phyloP scores from a whole-genome alignment of 345 rosid genomes.

The Bruguiera sexangula region DNA sequence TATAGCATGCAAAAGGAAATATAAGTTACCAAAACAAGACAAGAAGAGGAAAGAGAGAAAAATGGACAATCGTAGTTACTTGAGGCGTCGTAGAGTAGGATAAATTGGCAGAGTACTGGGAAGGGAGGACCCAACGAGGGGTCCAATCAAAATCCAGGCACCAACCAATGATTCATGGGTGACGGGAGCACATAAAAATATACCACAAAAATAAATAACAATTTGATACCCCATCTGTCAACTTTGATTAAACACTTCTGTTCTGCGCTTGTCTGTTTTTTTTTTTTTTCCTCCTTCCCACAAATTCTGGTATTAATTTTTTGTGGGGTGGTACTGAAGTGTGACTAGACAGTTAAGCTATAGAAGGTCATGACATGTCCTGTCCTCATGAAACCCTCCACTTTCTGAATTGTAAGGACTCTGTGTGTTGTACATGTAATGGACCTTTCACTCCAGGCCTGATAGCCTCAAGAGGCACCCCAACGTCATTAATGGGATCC shows the following conservation, averaged over 20 bases:
- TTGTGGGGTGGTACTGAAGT: neutral
- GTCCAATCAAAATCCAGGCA: slow-evolving; percentile 11
- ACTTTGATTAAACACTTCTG: neutral
- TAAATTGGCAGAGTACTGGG: neutral
- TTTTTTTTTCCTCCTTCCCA: too few relatives aligned
- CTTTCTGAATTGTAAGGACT: neutral
- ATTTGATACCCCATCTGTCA: neutral
- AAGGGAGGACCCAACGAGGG: neutral
- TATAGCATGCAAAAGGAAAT: too few relatives aligned
- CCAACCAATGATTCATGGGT: neutral
- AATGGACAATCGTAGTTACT: neutral
- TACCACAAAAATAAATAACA: neutral
- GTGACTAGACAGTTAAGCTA: slow-evolving; percentile 16
- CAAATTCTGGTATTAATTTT: too few relatives aligned
- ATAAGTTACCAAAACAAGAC: too few relatives aligned
- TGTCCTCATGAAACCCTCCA: neutral
- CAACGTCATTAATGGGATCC: neutral
- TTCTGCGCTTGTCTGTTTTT: too few relatives aligned
- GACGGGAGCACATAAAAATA: neutral
- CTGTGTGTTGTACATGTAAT: neutral
- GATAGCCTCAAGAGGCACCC: neutral
- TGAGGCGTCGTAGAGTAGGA: neutral
- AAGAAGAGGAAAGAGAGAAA: neutral
- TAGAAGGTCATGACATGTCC: neutral
- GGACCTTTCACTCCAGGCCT: neutral